Evolutionary conservation across 768 basidiomycete species (phyloP).

Genomic region (Trametopsis cervina): DNA sequence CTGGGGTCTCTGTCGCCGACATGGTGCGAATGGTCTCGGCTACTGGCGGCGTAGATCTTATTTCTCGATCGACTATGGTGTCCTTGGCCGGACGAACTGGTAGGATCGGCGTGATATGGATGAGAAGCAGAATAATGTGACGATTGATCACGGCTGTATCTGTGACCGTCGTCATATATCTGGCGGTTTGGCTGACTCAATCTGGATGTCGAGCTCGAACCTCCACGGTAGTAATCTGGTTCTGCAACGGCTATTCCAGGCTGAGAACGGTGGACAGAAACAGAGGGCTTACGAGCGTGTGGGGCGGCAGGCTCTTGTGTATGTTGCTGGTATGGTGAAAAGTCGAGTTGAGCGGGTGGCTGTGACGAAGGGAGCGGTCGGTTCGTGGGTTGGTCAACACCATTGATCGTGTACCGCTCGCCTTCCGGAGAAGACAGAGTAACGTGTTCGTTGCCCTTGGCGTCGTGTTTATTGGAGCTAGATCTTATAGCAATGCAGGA

Average conservation of each 20-base stretch:
- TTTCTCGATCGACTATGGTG: too few relatives aligned
- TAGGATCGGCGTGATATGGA: too few relatives aligned
- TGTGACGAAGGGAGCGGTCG: background rate
- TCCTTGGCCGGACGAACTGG: too few relatives aligned
- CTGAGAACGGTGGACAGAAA: too few relatives aligned
- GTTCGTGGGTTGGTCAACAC: constrained; percentile 36
- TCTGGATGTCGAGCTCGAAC: too few relatives aligned
- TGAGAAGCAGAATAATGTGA: too few relatives aligned
- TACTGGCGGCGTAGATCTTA: too few relatives aligned
- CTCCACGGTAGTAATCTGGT: too few relatives aligned
- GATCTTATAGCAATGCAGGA: constrained; percentile 1
- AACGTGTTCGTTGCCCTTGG: constrained; percentile 70
- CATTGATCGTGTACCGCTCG: constrained; percentile 61
- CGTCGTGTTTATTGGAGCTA: constrained; percentile 13
- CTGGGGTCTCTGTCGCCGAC: too few relatives aligned
- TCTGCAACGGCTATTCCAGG: too few relatives aligned
- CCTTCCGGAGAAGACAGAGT: constrained; percentile 63
- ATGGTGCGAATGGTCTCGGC: too few relatives aligned
- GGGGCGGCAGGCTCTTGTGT: background rate
- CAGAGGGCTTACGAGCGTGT: background rate
- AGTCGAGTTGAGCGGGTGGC: background rate
- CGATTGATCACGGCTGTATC: background rate
- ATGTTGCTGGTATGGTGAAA: background rate
- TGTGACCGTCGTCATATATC: background rate
- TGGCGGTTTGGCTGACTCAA: background rate